Evolutionary conservation across 805 yeast species (phyloP).

Genomic region (Tanozyma kutaoensis): DNA sequence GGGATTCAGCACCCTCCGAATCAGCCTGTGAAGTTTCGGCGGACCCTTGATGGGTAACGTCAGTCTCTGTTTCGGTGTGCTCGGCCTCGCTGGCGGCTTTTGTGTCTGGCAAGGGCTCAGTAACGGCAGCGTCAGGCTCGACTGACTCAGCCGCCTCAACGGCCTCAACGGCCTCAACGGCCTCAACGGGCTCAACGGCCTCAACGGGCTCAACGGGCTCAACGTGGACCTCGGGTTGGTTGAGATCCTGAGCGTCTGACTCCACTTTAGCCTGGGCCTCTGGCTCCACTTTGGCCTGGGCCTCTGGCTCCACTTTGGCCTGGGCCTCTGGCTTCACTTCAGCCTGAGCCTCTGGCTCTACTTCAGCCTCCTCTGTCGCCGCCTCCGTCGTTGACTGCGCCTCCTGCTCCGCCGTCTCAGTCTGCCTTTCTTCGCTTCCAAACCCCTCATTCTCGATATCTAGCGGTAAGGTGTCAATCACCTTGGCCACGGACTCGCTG

Average conservation of each 20-base stretch:
- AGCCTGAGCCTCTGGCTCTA: neutral
- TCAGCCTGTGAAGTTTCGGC: conserved; percentile 1
- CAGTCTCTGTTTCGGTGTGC: too few relatives aligned
- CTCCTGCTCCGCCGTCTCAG: conserved; percentile 1
- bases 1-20: too few relatives aligned
- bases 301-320: neutral
- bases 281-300: conserved; percentile 1
- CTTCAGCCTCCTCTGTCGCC: neutral
- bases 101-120: too few relatives aligned
- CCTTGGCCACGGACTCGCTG: too few relatives aligned
- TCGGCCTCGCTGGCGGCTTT: too few relatives aligned
- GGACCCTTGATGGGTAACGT: too few relatives aligned
- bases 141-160: conserved; percentile 1
- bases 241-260: neutral
- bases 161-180: conserved; percentile 1
- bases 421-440: conserved; percentile 1
- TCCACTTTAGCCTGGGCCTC: conserved; percentile 1
- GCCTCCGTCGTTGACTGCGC: conserved; percentile 1
- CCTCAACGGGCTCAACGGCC: conserved; percentile 3
- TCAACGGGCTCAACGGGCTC: neutral
- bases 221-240: conserved; percentile 4
- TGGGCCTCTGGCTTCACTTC: conserved; percentile 1
- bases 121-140: too few relatives aligned
- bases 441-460: too few relatives aligned
- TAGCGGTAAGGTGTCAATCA: too few relatives aligned